Base-by-base conservation (phyloP, 139 green algal genomes). In the Chlamydomonas incerta region DNA sequence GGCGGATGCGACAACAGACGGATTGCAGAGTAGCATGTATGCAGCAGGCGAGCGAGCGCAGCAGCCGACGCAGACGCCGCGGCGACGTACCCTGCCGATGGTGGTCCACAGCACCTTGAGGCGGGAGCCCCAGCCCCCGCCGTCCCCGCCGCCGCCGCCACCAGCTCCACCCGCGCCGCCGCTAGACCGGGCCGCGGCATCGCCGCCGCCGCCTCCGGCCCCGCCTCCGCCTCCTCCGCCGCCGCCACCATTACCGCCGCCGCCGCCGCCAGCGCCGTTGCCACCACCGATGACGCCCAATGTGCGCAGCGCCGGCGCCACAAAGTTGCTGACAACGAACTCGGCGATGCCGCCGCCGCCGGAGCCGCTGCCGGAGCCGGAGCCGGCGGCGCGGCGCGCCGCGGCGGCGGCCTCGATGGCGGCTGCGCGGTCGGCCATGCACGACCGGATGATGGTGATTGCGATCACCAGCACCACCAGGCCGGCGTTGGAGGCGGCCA, bases 381-480 rank as follows among this genome's bases (percentile, higher is more conserved):
- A 52, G 8, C 24, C 33, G 20, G 31, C 55, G 31, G 74, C 26
- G 4, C 74, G 74, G 23, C 15, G 24, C 23, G 74, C 74, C 34
- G 65, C 62, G 18, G 55, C 80, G 34, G 50, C 65, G 55, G 55
- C 80, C 68, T 79, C 68, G 55, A 72, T 21, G 68, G 80, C 79
- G 33, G 68, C 47, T 34, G 65, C 34, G 14, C 80, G 33, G 34
- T 71, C 67, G 2, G 80, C 68, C 55, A 89, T 68, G 35, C 46
- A 85, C 57, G 31, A 74, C 18, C 75, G 65, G 26, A 81, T 35
- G 21, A 89, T 68, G 31, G 80, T 21, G 29, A 80, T 69, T 26
- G 46, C 41, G 21, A 89, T 4, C 31, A 89, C 60, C 67, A 81
- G 11, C 68, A 89, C 31, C 75, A 89, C 74, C 50, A 89, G 66